Base-by-base conservation (phyloP, 768 basidiomycete species). In the Rhodotorula diobovata region DNA sequence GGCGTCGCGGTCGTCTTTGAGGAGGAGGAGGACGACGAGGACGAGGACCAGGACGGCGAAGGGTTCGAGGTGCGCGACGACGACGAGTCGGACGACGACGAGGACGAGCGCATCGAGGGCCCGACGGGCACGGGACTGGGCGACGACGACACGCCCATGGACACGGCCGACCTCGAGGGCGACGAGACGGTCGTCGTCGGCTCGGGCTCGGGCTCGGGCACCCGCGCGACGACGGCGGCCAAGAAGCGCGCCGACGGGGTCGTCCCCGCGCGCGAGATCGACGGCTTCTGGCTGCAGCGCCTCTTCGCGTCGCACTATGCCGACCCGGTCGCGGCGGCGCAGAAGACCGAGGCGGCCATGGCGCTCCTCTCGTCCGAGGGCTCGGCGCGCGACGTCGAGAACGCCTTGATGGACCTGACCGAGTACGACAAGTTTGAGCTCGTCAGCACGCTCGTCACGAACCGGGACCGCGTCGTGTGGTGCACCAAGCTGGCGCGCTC, bases 1-100 rank as follows among this genome's bases (percentile, higher is more conserved):
- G 94, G 95, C n/a, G 95, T 99, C 2, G 95, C 95, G 0, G 94
- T 99, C 15, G 89, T 97, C 11, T 97, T 98, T 69, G 94, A 97
- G 74, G 95, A 97, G 78, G 96, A 98, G 68, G 95, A 96, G 74
- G 88, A 92, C 77, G 93, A 96, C 34, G 92, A 43, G n/a, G n/a
- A 90, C 9, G 74, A 71, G 15, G 93, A 94, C 4, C 91, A 94
- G 30, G 91, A 90, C 1, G 91, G 90, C 74, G 76, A 72, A 28
- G 90, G 88, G 1, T 97, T 84, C 75, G 94, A 96, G 79, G 86
- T 97, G 63, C 84, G 86, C 18, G 90, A 93, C 0, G 89, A 87
- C 0, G 89, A 87, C 46, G 83, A 82, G 16, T 85, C 84, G 18
- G 83, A 84, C 2, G 85, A 82, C 2, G 85, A 84, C n/a, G 80